phyloP scores from a whole-genome alignment of 331 rosid species.

The Prunus yedoensis region DNA sequence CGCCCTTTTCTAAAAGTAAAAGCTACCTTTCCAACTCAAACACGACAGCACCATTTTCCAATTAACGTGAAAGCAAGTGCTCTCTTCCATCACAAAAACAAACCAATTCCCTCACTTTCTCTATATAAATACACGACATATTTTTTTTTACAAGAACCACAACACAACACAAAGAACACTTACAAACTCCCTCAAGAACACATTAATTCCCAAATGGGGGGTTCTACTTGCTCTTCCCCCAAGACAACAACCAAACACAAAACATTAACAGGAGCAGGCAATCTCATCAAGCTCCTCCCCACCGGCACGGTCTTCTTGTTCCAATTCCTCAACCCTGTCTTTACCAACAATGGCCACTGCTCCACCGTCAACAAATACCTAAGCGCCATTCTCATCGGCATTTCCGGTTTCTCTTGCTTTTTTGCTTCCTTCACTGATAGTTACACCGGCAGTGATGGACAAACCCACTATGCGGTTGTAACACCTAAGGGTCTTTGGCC shows the following conservation, averaged over 20 bases:
- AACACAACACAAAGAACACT: neutral
- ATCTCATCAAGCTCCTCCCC: conserved; percentile 67
- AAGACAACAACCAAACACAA: conserved; percentile 4
- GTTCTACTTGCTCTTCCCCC: neutral
- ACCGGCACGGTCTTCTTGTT: conserved; percentile 76
- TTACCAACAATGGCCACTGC: conserved; percentile 62
- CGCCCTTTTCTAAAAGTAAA: conserved; percentile 10
- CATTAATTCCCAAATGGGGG: too few relatives aligned
- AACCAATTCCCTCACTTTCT: neutral
- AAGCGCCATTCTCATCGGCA: conserved; percentile 24
- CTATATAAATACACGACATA: conserved; percentile 14
- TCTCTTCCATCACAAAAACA: neutral
- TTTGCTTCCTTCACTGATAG: conserved; percentile 78
- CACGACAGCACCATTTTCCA: conserved; percentile 1
- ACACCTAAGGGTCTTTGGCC: conserved; percentile 69
- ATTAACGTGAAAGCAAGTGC: conserved; percentile 23
- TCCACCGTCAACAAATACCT: conserved; percentile 38
- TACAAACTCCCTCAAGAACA: neutral
- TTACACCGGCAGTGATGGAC: conserved; percentile 49
- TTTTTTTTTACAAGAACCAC: neutral
- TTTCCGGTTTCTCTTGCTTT: conserved; percentile 49
- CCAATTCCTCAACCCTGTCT: conserved; percentile 60
- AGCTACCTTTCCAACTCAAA: neutral
- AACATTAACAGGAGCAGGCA: conserved; percentile 51
- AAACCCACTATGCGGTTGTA: conserved; percentile 51